Evolutionary conservation across 495 filamentous ascomycete genomes (phyloP), one percentile per base, ranked within the genome.

Genomic region (Sabuloglossum arenarium): DNA sequence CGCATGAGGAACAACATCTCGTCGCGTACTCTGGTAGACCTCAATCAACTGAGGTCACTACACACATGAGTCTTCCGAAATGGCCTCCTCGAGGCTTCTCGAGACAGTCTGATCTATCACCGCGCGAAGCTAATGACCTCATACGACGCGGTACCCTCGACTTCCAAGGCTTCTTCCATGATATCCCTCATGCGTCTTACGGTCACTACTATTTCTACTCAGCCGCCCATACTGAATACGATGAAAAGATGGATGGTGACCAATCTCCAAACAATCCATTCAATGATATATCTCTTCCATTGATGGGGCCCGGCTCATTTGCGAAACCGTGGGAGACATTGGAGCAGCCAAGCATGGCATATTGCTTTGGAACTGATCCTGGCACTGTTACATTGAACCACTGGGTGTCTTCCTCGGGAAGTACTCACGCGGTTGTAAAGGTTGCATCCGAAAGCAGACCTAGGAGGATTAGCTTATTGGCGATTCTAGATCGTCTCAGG

Each of bases 271-370:
- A 61, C 11, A 50, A 57, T 16, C 57, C 64, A 19, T 70, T 65
- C 54, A 29, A 47, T 27, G 61, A 67, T 30, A 63, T 64, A 29
- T 66, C 68, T 11, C 62, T 69, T 29, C 62, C 56, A 28, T 56
- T 69, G 52, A 62, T 61, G 3, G 62, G 60, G 6, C 42, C 56
- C 21, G 53, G 68, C 21, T n/a, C 6, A 51, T 51, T 23, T 4
- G 11, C 47, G 12, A 29, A 51, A 10, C 77, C 79, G 1, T 83
- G 79, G 80, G 74, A 80, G 55, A 76, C 79, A 4, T 64, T 84
- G 14, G 80, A 84, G 63, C 79, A 84, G 59, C 79, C 79, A 6
- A 81, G 78, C 60, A 74, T 76, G 62, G 68, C 75, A 3, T 79
- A 77, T 59, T 78, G 72, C 65, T 76, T 72, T 64, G 80, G 80